Base-by-base conservation (phyloP, 257 asterid genomes). In the Jasminum sambac region DNA sequence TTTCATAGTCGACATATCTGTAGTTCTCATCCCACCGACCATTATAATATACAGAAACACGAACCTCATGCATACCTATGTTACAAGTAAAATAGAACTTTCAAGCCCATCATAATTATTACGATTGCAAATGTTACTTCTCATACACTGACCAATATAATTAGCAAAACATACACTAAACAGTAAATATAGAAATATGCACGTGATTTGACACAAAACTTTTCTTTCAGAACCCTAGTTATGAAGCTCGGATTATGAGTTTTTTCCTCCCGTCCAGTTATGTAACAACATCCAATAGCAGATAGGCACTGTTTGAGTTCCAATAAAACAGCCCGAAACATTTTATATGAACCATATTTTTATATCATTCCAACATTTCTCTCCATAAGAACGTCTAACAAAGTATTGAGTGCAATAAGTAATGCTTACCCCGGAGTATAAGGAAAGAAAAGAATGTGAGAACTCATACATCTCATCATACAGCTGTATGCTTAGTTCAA, bases 1-100 rank as follows among this genome's bases (percentile, higher is more conserved):
- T 55, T 23, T 55, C 62, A 3, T 55, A 2, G 6, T 23, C 62
- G 21, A 55, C n/a, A 23, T 55, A 55, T 55, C 62, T 19, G 23
- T 55, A 19, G 11, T 55, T 55, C 62, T 55, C 62, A 13, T 55
- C 62, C 62, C 62, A 55, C 34, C 34, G 13, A 4, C 62, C 62
- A 23, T 55, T 55, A 55, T 55, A 55, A 14, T 55, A 8, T 21
- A 55, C 8, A 55, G 23, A 55, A 55, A 55, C 12, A 24, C 62
- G 8, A 55, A 55, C 36, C 34, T 55, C 34, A 23, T 55, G 34
- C 62, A 55, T 55, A 55, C 26, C 62, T 55, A 17, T 55, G 6
- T 55, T 21, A 23, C 16, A 55, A 55, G 21, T 21, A 21, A 23
- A 55, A 55, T 10, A 9, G 10, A 55, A 26, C n/a, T 13, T 55